Percentiles rank a stretch among this genome's conserved stretches.
Conservation (phyloP, 2,329 filamentous ascomycete genomes). For the Pseudocercospora macadamiae region DNA sequence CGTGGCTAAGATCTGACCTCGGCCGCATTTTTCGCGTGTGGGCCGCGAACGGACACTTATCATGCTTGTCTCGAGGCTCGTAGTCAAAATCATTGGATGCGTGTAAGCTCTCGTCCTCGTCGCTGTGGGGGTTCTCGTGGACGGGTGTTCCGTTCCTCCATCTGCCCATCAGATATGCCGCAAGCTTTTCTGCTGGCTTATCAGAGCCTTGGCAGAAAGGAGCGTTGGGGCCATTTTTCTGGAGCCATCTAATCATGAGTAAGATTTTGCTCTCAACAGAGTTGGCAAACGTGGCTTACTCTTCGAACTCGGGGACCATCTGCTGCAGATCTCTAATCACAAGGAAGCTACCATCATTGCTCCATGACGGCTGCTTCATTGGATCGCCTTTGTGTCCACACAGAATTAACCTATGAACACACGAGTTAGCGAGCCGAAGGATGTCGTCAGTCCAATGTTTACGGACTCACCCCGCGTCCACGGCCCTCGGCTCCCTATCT, state of each 20-base stretch:
- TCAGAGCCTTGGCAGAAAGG: conserved; percentile 12
- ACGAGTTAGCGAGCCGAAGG: conserved; percentile 8
- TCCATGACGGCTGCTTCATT: conserved; percentile 11
- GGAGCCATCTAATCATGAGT: conserved; percentile 10
- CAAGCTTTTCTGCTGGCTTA: conserved; percentile 11
- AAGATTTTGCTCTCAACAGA: conserved; percentile 6
- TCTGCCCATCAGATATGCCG: conserved; percentile 12
- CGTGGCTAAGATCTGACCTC: conserved; percentile 9
- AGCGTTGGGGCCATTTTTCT: conserved; percentile 8
- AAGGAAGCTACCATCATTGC: conserved; percentile 10
- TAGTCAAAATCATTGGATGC: conserved; percentile 11
- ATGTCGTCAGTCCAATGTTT: conserved; percentile 7
- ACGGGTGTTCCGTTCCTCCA: conserved; percentile 13
- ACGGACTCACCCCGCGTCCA: conserved; percentile 6
- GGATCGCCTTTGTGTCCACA: conserved; percentile 12
- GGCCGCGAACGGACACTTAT: conserved; percentile 8
- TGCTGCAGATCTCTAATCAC: conserved; percentile 13
- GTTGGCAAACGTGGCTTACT: conserved; percentile 5
- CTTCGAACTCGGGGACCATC: conserved; percentile 12
- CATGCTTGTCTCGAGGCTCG: conserved; percentile 8
- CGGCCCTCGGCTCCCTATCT: conserved; percentile 6
- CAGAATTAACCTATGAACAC: conserved; percentile 5
- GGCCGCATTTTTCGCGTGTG: conserved; percentile 9
- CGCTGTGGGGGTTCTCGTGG: conserved; percentile 10
- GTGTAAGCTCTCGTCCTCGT: conserved; percentile 11